Percentiles rank a stretch among this genome's conserved stretches.
Evolutionary conservation across 805 yeast species (phyloP).

Genomic region (Wickerhamiella parazyma): DNA sequence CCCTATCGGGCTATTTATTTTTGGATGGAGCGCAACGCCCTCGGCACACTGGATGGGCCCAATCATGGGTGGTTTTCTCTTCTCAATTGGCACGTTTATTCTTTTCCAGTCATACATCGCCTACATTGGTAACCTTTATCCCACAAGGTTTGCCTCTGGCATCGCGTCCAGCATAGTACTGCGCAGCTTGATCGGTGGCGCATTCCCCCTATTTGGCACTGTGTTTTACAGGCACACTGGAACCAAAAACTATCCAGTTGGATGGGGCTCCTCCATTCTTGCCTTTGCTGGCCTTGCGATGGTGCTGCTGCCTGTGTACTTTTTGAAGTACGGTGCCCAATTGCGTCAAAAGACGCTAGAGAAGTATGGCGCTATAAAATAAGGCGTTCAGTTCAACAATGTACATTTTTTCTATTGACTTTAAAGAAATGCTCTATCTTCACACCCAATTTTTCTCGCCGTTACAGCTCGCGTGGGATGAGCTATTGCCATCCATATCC

Average conservation of each 20-base stretch:
- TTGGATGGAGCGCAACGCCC: constrained; percentile 45
- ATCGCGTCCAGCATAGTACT: constrained; percentile 48
- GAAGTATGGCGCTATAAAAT: background rate
- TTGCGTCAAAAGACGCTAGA: constrained; percentile 10
- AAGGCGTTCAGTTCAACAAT: too few relatives aligned
- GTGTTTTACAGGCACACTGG: constrained; percentile 37
- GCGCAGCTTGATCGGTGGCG: constrained; percentile 43
- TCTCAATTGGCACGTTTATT: constrained; percentile 30
- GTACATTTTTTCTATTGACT: too few relatives aligned
- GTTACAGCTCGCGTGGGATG: too few relatives aligned
- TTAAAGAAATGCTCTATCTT: too few relatives aligned
- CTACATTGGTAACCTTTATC: constrained; percentile 21
- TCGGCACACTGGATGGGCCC: constrained; percentile 42
- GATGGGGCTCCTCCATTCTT: constrained; percentile 41
- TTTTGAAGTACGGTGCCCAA: constrained; percentile 34
- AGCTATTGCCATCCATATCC: too few relatives aligned
- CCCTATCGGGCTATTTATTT: constrained; percentile 42
- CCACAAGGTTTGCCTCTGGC: constrained; percentile 24
- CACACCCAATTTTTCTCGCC: too few relatives aligned
- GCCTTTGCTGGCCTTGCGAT: constrained; percentile 34
- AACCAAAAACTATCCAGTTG: constrained; percentile 25
- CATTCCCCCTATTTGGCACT: constrained; percentile 50
- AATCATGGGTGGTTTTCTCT: constrained; percentile 31
- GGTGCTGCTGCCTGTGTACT: constrained; percentile 38
- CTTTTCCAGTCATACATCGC: constrained; percentile 41